Conservation (phyloP, 164 flowering plant species). For the Piper longum region DNA sequence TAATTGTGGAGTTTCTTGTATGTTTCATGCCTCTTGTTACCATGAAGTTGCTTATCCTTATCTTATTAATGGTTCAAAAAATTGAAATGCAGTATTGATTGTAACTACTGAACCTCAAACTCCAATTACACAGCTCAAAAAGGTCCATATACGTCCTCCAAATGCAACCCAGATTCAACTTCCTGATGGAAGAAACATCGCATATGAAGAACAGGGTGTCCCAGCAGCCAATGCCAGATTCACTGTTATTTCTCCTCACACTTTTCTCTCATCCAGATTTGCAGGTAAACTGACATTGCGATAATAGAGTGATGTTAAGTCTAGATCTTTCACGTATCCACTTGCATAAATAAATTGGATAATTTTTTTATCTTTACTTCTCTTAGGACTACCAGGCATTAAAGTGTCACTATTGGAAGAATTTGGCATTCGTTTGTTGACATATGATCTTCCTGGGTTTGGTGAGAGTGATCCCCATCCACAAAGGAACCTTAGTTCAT, state of each 20-base stretch:
- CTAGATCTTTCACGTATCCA: background rate
- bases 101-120: slow-evolving; percentile 21
- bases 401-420: slow-evolving; percentile 56
- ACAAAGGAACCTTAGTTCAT: slow-evolving; percentile 56
- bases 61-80: background rate
- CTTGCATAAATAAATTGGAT: background rate
- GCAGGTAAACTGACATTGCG: slow-evolving; percentile 38
- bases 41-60: background rate
- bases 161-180: slow-evolving; percentile 57
- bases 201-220: slow-evolving; percentile 74
- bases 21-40: background rate
- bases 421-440: slow-evolving; percentile 74
- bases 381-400: slow-evolving; percentile 62
- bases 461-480: slow-evolving; percentile 99
- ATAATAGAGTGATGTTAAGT: background rate
- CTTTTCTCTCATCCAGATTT: slow-evolving; percentile 83
- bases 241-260: slow-evolving; percentile 60
- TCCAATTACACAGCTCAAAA: slow-evolving; percentile 28
- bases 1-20: background rate
- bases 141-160: slow-evolving; percentile 45
- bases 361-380: background rate
- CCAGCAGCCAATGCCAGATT: slow-evolving; percentile 59
- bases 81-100: slow-evolving; percentile 43
- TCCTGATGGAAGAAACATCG: slow-evolving; percentile 81
- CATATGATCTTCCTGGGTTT: slow-evolving; percentile 99